Evolutionary conservation across 768 basidiomycete species (phyloP).

Genomic region (Serpula lacrymans): DNA sequence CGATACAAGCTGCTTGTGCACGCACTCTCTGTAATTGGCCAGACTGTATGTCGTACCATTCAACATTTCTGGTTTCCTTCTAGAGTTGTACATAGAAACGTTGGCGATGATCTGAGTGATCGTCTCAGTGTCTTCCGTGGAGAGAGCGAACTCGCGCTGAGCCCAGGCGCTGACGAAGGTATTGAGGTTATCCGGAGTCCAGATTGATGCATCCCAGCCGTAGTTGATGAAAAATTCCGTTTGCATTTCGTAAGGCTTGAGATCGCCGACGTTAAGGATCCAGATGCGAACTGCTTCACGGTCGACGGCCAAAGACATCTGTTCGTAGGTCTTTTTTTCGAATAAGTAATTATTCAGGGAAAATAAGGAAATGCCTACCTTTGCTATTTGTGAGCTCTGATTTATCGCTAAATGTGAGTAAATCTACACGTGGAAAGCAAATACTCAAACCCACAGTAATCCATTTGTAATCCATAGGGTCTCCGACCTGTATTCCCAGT

Average conservation of each 20-base stretch:
- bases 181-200: constrained; percentile 51
- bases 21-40: constrained; percentile 67
- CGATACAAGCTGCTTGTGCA: constrained; percentile 3
- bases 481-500: constrained; percentile 53
- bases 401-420: constrained; percentile 5
- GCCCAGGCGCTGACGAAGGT: constrained; percentile 58
- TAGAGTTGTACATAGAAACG: constrained; percentile 52
- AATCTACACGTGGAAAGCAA: background rate
- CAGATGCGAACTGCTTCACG: constrained; percentile 58
- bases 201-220: constrained; percentile 58
- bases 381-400: constrained; percentile 51
- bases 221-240: constrained; percentile 66
- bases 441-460: constrained; percentile 48
- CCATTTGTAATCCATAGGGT: constrained; percentile 70
- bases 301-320: constrained; percentile 63
- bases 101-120: constrained; percentile 55
- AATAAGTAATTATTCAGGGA: background rate
- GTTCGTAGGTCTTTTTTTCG: constrained; percentile 50
- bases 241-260: constrained; percentile 72
- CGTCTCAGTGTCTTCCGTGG: constrained; percentile 32
- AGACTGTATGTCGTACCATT: constrained; percentile 61
- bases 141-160: constrained; percentile 57
- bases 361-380: constrained; percentile 25
- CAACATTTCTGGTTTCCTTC: constrained; percentile 64
- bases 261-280: constrained; percentile 74